A percentile compares a stretch with the other conserved stretches of the same genome.
Conservation (phyloP, 192 early-diverging fungal genomes). For the Entomortierella lignicola region DNA sequence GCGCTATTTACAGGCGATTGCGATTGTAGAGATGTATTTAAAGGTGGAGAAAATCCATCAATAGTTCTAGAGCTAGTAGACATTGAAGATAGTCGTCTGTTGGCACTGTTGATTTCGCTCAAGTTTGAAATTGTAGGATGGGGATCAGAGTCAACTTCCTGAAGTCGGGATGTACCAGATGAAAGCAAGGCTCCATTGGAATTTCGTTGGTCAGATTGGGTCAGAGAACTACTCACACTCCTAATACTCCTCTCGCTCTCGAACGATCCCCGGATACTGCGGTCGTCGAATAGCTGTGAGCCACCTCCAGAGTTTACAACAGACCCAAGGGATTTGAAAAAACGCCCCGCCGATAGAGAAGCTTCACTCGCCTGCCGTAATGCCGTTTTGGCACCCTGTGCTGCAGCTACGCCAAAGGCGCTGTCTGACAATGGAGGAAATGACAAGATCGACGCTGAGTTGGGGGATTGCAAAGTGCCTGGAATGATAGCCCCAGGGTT, state of each 20-base stretch:
- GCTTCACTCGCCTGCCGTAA: constrained; percentile 45
- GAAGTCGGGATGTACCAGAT: neutral
- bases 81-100: neutral
- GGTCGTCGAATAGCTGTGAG: constrained; percentile 17
- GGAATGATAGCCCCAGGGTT: constrained; percentile 1
- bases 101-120: neutral
- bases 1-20: too few species aligned
- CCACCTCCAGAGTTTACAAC: constrained; percentile 11
- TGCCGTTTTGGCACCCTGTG: constrained; percentile 43
- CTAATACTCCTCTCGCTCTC: constrained; percentile 34
- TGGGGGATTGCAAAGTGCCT: neutral
- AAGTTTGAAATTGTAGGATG: constrained; percentile 6
- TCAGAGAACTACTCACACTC: constrained; percentile 20
- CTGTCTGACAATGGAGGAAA: constrained; percentile 22
- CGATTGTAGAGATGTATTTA: too few species aligned
- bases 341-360: constrained; percentile 39
- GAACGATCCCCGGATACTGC: constrained; percentile 20
- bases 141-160: neutral
- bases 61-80: neutral
- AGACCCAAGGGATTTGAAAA: constrained; percentile 47
- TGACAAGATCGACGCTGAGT: neutral
- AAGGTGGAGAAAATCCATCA: neutral
- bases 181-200: neutral
- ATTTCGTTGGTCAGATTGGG: constrained; percentile 11
- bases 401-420: constrained; percentile 14